Evolutionary conservation across 1,284 basidiomycete genomes (phyloP), one percentile per base, ranked within the genome.

Genomic region (Peniophora sp.): DNA sequence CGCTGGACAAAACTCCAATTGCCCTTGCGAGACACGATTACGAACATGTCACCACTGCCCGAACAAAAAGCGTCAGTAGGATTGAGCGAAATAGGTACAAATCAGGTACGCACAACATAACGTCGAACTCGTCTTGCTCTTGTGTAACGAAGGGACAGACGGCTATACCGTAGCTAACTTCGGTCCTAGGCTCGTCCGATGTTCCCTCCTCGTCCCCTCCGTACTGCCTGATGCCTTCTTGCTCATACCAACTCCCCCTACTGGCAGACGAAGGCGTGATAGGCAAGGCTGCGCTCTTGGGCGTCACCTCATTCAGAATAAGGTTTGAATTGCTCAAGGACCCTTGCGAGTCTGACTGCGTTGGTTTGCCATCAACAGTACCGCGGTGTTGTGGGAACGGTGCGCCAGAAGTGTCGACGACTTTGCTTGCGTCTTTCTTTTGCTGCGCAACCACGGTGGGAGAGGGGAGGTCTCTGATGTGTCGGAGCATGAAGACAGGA

Each of bases 1-100:
- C 91, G 83, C 64, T 98, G 94, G 2, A 99, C 96, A 34, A 97
- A 90, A 93, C 96, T 99, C 97, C 97, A 99, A 0, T 97, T 97
- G 55, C 95, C 87, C 12, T 92, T 88, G 56, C 96, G 86, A 53
- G 90, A 92, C 50, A 97, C 73, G 61, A 98, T 96, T 58, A 97
- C 83, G 67, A 97, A 98, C 0, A 91, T 92, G 62, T 94, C 89
- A 34, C 88, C 88, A 34, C 87, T 92, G 56, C 46, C 22, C 17
- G 34, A 20, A 25, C 45, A 3, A 32, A 45, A 52, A 51, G 45
- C 20, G 22, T 36, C 19, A 32, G 46, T 16, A 43, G 44, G 24
- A 23, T 34, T 39, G 43, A 16, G 39, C 16, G 24, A 45, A 25
- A 16, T 55, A 47, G 23, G 23, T 27, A 43, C 25, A 27, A 23